Evolutionary conservation across 306 rosid species (phyloP), one percentile per base, ranked within the genome.

Genomic region (Senna tora): DNA sequence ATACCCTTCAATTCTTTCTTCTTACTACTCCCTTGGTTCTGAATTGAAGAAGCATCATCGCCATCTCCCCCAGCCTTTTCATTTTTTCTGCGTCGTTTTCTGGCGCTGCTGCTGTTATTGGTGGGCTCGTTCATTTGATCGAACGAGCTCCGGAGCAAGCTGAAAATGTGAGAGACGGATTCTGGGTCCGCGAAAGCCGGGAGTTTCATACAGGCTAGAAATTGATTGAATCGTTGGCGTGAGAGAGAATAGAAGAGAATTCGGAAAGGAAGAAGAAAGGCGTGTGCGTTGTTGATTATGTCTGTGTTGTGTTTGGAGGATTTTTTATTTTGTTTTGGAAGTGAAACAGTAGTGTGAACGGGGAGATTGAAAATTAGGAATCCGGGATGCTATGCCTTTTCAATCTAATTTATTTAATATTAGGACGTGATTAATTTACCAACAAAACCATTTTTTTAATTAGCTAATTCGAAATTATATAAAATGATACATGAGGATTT

Each of bases 1-100:
- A 84, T 69, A 2, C 88, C 89, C n/a, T 84, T 79, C 0, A 77
- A 19, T 42, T 81, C 88, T 56, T 68, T 82, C 57, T 67, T 84
- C 55, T 75, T 80, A 11, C n/a, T 80, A 11, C n/a, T 55, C 39
- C 21, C 75, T 16, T 55, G 72, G 19, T 57, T 68, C 4, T 71
- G 73, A 47, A 21, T 46, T 42, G 83, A 64, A 28, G 5, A 65
- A 30, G 5, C 70, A 2, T 21, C 56, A 56, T 59, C 83, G 12
- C 30, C 45, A 13, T 16, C 81, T 5, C 28, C 81, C 7, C 28
- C 79, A 2, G 57, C 58, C 25, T 34, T 64, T 2, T 59, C 80
- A 9, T 39, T 57, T 30, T 67, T 75, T 28, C 82, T 50, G 60
- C 77, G 65, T 16, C 70, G 77, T 41, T 80, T 80, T 34, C 70